Base-by-base conservation (phyloP, 2,329 filamentous ascomycete species). In the Neofusicoccum cordaticola region DNA sequence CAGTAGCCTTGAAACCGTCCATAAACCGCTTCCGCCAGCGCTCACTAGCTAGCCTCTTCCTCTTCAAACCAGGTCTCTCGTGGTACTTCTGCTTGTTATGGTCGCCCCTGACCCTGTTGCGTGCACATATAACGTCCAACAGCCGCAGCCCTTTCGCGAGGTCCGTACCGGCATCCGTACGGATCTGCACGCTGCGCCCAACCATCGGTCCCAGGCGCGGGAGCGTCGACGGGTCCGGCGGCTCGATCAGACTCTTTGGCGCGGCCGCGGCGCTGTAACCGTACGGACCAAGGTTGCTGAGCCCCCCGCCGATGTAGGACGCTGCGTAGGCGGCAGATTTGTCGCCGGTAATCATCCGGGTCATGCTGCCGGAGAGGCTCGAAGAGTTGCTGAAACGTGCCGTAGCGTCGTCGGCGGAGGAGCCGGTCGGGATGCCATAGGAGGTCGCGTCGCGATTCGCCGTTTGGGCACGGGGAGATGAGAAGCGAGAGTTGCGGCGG, bases 51-150 rank as follows among this genome's bases (percentile, higher is more conserved):
- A 92, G 77, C 71, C 91, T 85, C 86, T 95, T 96, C 77, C 88
- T 84, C 84, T 90, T 92, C 71, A 92, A 71, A 2, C 91, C 92
- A 0, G 84, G 84, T 52, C 92, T 81, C 82, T 95, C 91, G 76
- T 96, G 89, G 71, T 87, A 91, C 68, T 82, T 81, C 78, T 95
- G 91, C 67, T 71, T 75, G 19, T 77, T 74, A 62, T 81, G 81
- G 70, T 92, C 87, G 2, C 56, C 65, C 68, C 77, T 81, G 58
- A 95, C 79, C 48, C 77, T 81, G 72, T 94, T 93, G 71, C 78
- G 75, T 45, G 72, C 69, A 68, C 82, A 78, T 61, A 78, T 68
- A 12, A 74, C 71, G 12, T 72, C 72, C 68, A 88, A 68, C 67
- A 72, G 75, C 47, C 75, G 71, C 68, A 85, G 79, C 0, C 81